Base-by-base conservation (phyloP, 2,329 filamentous ascomycete genomes). In the Colletotrichum sp. region DNA sequence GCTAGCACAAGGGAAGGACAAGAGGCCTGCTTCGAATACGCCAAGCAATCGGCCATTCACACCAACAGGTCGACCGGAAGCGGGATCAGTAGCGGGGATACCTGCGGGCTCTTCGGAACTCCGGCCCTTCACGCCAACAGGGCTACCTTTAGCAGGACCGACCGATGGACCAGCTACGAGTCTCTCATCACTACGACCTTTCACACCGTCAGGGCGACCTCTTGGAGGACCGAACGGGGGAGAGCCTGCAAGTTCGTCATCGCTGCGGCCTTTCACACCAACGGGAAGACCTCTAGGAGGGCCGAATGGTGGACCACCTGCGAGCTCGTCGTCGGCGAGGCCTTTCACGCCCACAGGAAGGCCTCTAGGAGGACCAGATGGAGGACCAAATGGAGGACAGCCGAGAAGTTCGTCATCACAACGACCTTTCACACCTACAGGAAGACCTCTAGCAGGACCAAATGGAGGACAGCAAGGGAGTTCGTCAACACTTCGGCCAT, bases 351-450 rank as follows among this genome's bases (percentile, higher is more conserved):
- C 44, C 1, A n/a, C 44, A 49, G 44, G 44, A 12, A n/a, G 44
- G 6, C 18, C 44, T n/a, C 44, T 49, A 8, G 36, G 16, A 3
- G 36, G 36, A 0, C 4, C 36, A 18, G 1, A 36, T 49, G 44
- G 10, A 13, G 44, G 6, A 49, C 18, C 44, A 7, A 49, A 49
- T 49, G 16, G 44, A n/a, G 44, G n/a, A 0, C 44, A 49, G n/a
- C n/a, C 44, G 0, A n/a, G n/a, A 21, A 0, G 0, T 13, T 49
- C n/a, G 2, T 3, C 44, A 1, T 49, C 44, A 12, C 44, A 21
- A 21, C 9, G 44, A 8, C 44, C 44, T 24, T 52, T 52, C 44
- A 52, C 44, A 8, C 44, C 44, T 7, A 52, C 44, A 3, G 44
- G 44, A 7, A 52, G 44, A 24, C 44, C 44, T 52, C 44, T 52